Evolutionary conservation across 352 stramenopile genomes (phyloP), one percentile per base, ranked within the genome.

Genomic region (Globisporangium emineosum): DNA sequence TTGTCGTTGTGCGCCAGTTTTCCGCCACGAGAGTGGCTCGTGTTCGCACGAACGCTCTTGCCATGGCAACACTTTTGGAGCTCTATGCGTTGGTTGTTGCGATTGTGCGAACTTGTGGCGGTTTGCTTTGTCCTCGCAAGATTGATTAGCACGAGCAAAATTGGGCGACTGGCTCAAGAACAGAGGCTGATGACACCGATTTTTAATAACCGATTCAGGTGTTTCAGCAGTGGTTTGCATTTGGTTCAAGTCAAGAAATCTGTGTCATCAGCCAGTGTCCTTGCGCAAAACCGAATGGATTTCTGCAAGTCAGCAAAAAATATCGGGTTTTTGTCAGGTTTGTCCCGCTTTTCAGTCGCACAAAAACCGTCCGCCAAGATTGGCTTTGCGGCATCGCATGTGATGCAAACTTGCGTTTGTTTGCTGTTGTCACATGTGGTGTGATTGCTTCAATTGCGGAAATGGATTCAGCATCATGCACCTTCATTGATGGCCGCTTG

Each of bases 91-190:
- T 12, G 43, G 19, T 45, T 13, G 42, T 9, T 3, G n/a, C 19
- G 43, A 50, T 50, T 45, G 37, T 45, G 37, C 37, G 37, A 45
- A 7, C 4, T 5, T 32, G 37, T 45, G 37, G n/a, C 13, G 37
- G 17, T 9, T 45, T 45, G 37, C 15, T 45, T 43, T 45, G 37
- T 21, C 37, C 37, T 8, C 15, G 5, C 3, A n/a, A n/a, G 37
- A 9, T 45, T 21, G 37, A 8, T 8, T n/a, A n/a, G 37, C 5
- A n/a, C 5, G 15, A 45, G n/a, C 37, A 45, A 50, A 50, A 23
- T 50, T 25, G 43, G 43, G n/a, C 43, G n/a, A 50, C 43, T 50
- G 43, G 43, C 19, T 50, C 43, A 50, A 50, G 19, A 27, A 50
- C 43, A 23, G 13, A 1, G 10, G 6, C 17, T 50, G 43, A 4